Base-by-base conservation (phyloP, 441 rosid species). In the Geranium incanum region DNA sequence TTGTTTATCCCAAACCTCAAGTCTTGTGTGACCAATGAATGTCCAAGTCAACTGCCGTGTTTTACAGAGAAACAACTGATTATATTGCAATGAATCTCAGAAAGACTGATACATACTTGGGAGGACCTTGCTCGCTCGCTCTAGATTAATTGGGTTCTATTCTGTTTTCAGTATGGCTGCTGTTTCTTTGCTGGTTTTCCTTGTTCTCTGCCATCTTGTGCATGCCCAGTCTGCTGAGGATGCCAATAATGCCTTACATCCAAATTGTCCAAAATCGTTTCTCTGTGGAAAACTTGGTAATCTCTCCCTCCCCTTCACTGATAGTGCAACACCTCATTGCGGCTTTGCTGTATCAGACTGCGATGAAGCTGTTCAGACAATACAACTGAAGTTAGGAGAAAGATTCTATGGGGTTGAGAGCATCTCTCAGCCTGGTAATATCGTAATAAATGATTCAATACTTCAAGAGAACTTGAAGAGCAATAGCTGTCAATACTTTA, bases 341-440 rank as follows among this genome's bases (percentile, higher is more conserved):
- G 86, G 85, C 28, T 75, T 76, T 64, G 64, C 0, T 41, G 65
- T 83, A 74, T 70, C 78, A 0, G 38, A 38, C 1, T 85, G 86
- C 76, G 19, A 9, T 18, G 3, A 18, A 7, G 6, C 16, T 3
- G 0, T n/a, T 13, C 68, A 67, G 69, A 73, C 50, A 74, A 70
- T 81, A 15, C 83, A 72, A 76, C 76, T 85, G 66, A 72, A 0
- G 68, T 33, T 39, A 33, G 55, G 38, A 0, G 79, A 81, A 5
- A 0, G 3, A 13, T 74, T 77, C 81, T 83, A 75, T 69, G 5
- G 43, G 41, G 28, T 85, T 19, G 5, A 4, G 0, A 21, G 18
- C 64, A 77, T 85, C 67, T 74, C 79, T 75, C 77, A 83, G 68
- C 81, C 75, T 70, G 1, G 38, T 70, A 71, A 71, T 3, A 69